These are phyloP conservation scores for Macrocystidia cucumis DNA, from an alignment of 1,284 basidiomycete genomes.

Conservation along the genomic window DNA sequence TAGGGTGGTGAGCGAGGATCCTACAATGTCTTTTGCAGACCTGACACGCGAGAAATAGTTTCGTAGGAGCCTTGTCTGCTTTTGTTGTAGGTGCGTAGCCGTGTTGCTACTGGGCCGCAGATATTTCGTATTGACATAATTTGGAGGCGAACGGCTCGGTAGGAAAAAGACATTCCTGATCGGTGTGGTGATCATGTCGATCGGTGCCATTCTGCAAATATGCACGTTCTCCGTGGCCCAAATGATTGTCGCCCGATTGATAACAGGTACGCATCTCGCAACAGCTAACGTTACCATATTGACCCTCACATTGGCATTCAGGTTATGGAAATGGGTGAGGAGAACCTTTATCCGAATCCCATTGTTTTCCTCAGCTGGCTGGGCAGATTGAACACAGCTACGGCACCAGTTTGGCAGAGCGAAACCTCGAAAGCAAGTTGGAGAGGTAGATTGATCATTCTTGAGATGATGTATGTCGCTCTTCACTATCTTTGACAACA, in stretches of 20 bases:
- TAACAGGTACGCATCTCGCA: constrained; percentile 35
- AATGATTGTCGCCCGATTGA: constrained; percentile 41
- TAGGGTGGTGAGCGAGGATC: constrained; percentile 29
- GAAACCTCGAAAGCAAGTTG: constrained; percentile 59
- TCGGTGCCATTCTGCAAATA: constrained; percentile 43
- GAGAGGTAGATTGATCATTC: constrained; percentile 60
- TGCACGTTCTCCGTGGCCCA: constrained; percentile 38
- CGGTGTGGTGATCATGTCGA: constrained; percentile 43
- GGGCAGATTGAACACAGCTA: constrained; percentile 41
- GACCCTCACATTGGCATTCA: no score
- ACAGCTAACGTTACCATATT: no score
- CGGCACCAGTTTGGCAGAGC: constrained; percentile 58
- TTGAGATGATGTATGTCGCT: constrained; percentile 66
- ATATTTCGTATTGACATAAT: neutral
- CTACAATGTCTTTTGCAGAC: no score
- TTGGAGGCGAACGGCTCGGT: constrained; percentile 35
- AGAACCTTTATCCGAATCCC: constrained; percentile 32
- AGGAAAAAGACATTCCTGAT: constrained; percentile 40
- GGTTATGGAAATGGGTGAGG: constrained; percentile 40
- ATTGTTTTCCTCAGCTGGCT: no score
- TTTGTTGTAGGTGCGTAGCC: constrained; percentile 27
- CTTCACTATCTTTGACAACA: constrained; percentile 9
- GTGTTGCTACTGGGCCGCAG: neutral
- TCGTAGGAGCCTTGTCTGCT: constrained; percentile 41
- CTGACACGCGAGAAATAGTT: constrained; percentile 19